Percentiles rank a stretch among this genome's conserved stretches.
Conservation (phyloP, 768 basidiomycete species). For the Serendipita vermifera region DNA sequence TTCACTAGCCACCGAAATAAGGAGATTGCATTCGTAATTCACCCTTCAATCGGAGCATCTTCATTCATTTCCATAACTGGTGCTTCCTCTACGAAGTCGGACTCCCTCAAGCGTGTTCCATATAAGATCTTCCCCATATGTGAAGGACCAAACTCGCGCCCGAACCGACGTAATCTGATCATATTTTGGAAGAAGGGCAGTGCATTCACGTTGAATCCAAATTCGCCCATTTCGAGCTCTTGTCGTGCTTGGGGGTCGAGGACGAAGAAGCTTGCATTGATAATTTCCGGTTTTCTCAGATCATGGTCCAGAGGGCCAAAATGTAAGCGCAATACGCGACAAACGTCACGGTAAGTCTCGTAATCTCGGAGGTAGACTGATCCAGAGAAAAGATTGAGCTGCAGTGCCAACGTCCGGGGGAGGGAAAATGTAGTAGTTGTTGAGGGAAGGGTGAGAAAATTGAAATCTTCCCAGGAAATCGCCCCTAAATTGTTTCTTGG, state of each 20-base stretch:
- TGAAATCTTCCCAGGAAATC: conserved; percentile 28
- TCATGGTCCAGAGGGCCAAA: not conserved
- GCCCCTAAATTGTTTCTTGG: conserved; percentile 26
- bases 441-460: conserved; percentile 23
- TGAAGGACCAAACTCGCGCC: not conserved
- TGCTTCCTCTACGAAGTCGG: not conserved
- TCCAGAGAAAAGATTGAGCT: conserved; percentile 33
- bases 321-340: conserved; percentile 28
- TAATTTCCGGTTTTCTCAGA: not conserved
- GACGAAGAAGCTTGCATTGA: not conserved
- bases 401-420: conserved; percentile 13
- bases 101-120: not conserved
- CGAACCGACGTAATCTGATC: conserved; percentile 2
- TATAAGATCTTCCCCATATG: conserved; percentile 6
- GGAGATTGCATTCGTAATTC: too few relatives aligned
- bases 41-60: too few relatives aligned
- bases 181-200: conserved; percentile 1
- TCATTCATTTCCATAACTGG: too few relatives aligned
- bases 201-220: not conserved
- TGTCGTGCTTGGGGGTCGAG: not conserved
- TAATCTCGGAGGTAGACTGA: conserved; percentile 31
- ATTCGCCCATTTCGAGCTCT: not conserved
- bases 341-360: conserved; percentile 25
- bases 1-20: too few relatives aligned
- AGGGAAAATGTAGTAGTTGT: conserved; percentile 10